Evolutionary conservation across 2,329 filamentous ascomycete species (phyloP).

Genomic region (Macrophomina pseudophaseolina): DNA sequence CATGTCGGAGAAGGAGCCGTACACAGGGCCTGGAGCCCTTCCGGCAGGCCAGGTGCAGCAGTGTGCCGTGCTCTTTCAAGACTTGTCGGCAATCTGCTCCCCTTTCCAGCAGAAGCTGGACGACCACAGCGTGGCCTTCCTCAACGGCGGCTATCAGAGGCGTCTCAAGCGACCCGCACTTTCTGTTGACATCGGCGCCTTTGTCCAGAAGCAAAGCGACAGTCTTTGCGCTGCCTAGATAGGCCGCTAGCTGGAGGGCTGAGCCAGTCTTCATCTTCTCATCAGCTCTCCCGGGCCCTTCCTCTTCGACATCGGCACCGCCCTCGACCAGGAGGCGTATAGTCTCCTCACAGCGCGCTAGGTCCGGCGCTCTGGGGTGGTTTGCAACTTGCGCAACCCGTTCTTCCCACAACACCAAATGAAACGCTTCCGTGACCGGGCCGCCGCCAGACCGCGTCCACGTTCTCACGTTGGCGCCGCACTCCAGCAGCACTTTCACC

Average conservation of each 20-base stretch:
- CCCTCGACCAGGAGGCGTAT: too few species aligned
- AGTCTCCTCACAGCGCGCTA: too few species aligned
- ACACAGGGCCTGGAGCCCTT: background rate
- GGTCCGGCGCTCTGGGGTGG: too few species aligned
- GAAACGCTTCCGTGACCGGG: background rate
- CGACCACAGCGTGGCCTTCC: too few species aligned
- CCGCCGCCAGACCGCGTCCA: background rate
- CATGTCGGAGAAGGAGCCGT: background rate
- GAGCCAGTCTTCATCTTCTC: background rate
- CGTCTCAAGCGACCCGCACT: background rate
- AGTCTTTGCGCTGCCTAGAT: background rate
- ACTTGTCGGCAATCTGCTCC: background rate
- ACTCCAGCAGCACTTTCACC: background rate
- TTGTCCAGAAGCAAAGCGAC: background rate
- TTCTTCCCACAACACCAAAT: too few species aligned
- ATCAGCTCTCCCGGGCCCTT: background rate
- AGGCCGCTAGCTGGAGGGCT: background rate
- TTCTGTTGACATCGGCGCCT: background rate
- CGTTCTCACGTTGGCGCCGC: background rate
- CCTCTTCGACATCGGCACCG: too few species aligned
- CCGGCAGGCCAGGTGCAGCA: background rate
- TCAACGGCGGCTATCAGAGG: background rate
- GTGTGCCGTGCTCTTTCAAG: background rate
- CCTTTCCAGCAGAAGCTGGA: background rate
- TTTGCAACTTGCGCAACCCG: too few species aligned